These are phyloP conservation scores for Magnusiomyces magnusii DNA, from an alignment of 1,139 yeast species.

Conservation along the genomic window DNA sequence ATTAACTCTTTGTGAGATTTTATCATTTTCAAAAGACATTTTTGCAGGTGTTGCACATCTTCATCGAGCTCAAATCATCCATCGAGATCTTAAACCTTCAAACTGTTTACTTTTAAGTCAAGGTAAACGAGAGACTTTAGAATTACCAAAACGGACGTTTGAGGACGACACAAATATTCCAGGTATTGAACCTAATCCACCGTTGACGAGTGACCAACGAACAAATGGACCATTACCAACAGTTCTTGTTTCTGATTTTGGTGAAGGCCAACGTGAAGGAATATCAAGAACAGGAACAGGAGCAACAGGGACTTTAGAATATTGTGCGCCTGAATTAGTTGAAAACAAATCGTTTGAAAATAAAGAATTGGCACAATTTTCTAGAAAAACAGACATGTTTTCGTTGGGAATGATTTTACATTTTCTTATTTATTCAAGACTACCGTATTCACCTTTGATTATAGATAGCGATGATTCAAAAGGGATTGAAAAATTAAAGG, in stretches of 20 bases:
- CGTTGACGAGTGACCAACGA: neutral
- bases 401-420: conserved; percentile 76
- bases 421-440: conserved; percentile 57
- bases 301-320: conserved; percentile 79
- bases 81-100: conserved; percentile 82
- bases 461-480: conserved; percentile 16
- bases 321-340: conserved; percentile 77
- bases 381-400: conserved; percentile 67
- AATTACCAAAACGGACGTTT: no score
- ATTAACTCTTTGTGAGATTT: conserved; percentile 43
- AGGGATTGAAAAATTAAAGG: conserved; percentile 34
- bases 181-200: neutral
- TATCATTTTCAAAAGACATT: conserved; percentile 59
- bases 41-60: conserved; percentile 62
- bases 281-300: conserved; percentile 54
- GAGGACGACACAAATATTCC: neutral
- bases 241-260: conserved; percentile 78
- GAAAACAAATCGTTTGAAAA: conserved; percentile 19
- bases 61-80: conserved; percentile 68
- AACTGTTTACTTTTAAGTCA: conserved; percentile 57
- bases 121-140: conserved; percentile 10
- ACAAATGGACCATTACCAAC: conserved; percentile 44
- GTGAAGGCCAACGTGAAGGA: conserved; percentile 76
- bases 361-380: conserved; percentile 43
- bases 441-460: conserved; percentile 45